A percentile compares a stretch with the other conserved stretches of the same genome.
phyloP scores from a whole-genome alignment of 352 stramenopile genomes.

The Phytopythium sindhum region DNA sequence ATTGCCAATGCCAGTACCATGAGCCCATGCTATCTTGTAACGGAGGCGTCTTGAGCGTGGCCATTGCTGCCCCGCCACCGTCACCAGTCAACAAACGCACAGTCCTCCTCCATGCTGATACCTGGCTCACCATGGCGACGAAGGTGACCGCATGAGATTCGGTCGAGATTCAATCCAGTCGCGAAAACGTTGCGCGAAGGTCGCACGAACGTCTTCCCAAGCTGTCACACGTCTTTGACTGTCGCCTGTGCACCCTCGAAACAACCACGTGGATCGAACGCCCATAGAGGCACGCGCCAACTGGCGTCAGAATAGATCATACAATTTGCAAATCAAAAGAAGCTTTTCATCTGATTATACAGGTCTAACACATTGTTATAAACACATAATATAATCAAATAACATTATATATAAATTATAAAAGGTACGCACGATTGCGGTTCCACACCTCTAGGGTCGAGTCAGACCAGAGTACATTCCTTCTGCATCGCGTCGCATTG shows the following conservation, averaged over 20 bases:
- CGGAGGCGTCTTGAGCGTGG: background rate
- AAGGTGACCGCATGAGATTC: constrained; percentile 1
- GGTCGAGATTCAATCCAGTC: background rate
- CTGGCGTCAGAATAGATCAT: background rate
- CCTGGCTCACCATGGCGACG: background rate
- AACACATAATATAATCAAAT: background rate
- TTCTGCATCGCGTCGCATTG: background rate
- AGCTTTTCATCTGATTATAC: background rate
- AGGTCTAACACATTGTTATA: background rate
- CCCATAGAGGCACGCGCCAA: background rate
- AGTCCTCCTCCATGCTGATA: background rate
- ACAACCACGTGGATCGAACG: background rate
- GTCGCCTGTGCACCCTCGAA: background rate
- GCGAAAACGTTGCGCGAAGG: constrained; percentile 7
- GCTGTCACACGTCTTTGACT: background rate
- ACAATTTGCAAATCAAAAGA: background rate
- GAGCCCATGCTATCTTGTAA: background rate
- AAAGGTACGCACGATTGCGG: background rate
- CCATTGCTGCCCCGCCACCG: background rate
- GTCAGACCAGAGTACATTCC: background rate
- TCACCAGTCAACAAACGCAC: background rate
- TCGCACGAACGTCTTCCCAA: constrained; percentile 8
- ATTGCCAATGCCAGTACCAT: background rate
- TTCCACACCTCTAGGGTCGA: background rate
- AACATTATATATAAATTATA: background rate